These are phyloP conservation scores for Skeletonema tropicum DNA, from an alignment of 108 stramenopile genomes.

Conservation along the genomic window DNA sequence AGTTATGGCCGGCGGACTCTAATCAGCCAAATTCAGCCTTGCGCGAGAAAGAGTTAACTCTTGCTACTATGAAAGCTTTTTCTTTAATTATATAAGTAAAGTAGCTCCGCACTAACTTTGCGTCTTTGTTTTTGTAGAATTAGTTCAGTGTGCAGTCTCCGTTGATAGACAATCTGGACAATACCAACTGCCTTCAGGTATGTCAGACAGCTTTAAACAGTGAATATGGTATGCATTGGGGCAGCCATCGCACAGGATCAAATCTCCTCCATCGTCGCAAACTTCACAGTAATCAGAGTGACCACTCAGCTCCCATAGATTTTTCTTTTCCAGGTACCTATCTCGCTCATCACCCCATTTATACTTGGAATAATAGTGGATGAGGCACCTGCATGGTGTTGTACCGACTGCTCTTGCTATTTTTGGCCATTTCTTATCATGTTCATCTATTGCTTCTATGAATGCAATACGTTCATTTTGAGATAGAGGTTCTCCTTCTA, in stretches of 20 bases:
- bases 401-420: conserved; percentile 60
- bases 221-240: conserved; percentile 68
- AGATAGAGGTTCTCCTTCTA: conserved; percentile 33
- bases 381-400: conserved; percentile 49
- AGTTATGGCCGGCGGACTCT: too few species aligned
- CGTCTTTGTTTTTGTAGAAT: too few species aligned
- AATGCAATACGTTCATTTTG: conserved; percentile 23
- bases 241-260: conserved; percentile 82
- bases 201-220: conserved; percentile 65
- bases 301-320: conserved; percentile 43
- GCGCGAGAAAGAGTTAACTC: too few species aligned
- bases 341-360: conserved; percentile 43
- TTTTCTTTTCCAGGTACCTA: conserved; percentile 45
- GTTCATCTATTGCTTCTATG: conserved; percentile 30
- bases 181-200: conserved; percentile 87
- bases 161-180: conserved; percentile 63
- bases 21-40: too few species aligned
- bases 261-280: conserved; percentile 63
- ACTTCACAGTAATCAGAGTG: conserved; percentile 55
- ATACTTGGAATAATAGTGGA: conserved; percentile 61
- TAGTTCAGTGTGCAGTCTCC: neutral
- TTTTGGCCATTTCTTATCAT: conserved; percentile 48
- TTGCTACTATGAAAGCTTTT: too few species aligned
- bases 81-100: too few species aligned
- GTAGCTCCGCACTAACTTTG: too few species aligned